Base-by-base conservation (phyloP, 2,329 filamentous ascomycete species). In the Metarhizium rileyi region DNA sequence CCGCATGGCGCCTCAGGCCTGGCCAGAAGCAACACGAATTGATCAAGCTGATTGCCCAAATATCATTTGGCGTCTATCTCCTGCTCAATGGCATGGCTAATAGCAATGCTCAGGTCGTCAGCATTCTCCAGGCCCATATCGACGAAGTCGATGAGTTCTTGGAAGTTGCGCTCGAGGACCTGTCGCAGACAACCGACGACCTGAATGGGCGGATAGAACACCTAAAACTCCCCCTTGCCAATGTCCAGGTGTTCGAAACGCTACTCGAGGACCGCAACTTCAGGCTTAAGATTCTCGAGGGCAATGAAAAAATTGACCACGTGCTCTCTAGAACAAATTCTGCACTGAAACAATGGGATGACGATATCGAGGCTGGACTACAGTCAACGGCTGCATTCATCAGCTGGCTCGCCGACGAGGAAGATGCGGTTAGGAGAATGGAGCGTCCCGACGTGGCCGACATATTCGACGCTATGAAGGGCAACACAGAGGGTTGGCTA, bases 121-220 rank as follows among this genome's bases (percentile, higher is more conserved):
- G 78, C 55, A 97, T 97, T 48, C 74, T 97, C 50, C 89, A 96
- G 62, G 83, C 81, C 14, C 91, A 97, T 65, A 93, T 97, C 53
- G 87, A 95, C 61, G 91, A 97, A 66, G 81, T 97, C 27, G 93
- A 97, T 66, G 84, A 86, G 59, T 96, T 95, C 61, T 72, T 97
- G 30, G 88, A 95, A 65, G 81, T 86, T 18, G 86, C 88, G 1
- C 80, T 88, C 41, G 90, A 95, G 59, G 91, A 96, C 63, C 82
- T 96, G 47, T 78, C 86, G 43, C 72, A 90, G 47, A 88, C 90
- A 4, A 78, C 83, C 42, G 74, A 81, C 52, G 93, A 97, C 63
- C 82, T 97, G 55, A 78, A 80, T 49, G 86, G 88, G 54, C 82
- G 91, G 23, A 83, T 94, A 53, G 83, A 86, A 52, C 86, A 86